Evolutionary conservation across 345 rosid species (phyloP), one percentile per base, ranked within the genome.

Genomic region (Nephelium lappaceum): DNA sequence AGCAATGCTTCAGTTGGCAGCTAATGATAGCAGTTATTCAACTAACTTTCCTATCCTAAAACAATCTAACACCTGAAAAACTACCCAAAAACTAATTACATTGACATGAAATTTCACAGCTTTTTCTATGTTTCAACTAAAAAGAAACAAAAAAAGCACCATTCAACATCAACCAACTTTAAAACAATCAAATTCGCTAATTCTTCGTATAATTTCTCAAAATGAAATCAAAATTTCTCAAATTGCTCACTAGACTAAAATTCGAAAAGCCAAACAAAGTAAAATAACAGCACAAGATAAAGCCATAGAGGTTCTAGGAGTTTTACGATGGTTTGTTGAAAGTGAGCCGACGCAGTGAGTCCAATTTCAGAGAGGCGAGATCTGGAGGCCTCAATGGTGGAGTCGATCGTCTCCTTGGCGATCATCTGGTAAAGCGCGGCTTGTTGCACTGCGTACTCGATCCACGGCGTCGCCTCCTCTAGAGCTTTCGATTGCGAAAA

Each of bases 371-470:
- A 77, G 23, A 92, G 80, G 74, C 94, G 91, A 71, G 98, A 86
- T 81, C 83, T 83, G 43, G 87, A 81, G 3, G 83, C 85, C 69
- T 86, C 87, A 25, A 83, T 78, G 80, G 91, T 72, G 18, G 85
- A 84, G 76, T 91, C 91, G 41, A 88, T 21, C 21, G 87, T 83
- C 76, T 88, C 88, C 19, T 81, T 38, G 43, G 88, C 73, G 49
- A 84, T 86, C 70, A 85, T 90, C 79, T 85, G 90, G 86, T 91
- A 91, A 31, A 87, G 79, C 53, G 86, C 80, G 69, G 89, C 91
- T 72, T 93, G 95, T 67, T 86, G 87, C 82, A 89, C 69, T 19
- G 94, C 90, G 78, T 87, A 81, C 25, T 91, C 97, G 75, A 91
- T 86, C 99, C 97, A 96, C 36, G 91, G 90, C 53, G 87, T 72